These are phyloP conservation scores for Mollisiaceae sp. DNA, from an alignment of 2,329 filamentous ascomycete genomes.

Conservation along the genomic window DNA sequence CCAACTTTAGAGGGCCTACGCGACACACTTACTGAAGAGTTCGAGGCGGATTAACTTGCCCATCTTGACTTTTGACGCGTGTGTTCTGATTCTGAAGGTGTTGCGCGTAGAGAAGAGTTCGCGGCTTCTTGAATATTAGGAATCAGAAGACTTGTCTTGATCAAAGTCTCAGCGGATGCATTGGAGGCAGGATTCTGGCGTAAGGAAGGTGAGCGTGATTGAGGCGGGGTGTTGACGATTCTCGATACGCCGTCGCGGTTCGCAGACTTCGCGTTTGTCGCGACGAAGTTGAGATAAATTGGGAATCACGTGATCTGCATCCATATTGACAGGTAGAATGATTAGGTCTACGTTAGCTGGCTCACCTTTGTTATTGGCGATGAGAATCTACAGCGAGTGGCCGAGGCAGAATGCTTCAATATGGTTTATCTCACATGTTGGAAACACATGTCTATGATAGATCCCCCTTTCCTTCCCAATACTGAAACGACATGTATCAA, in stretches of 20 bases:
- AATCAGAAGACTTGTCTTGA: background rate
- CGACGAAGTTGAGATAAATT: background rate
- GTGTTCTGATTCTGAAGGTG: slow-evolving; percentile 26
- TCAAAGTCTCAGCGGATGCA: background rate
- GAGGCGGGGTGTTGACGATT: slow-evolving; percentile 7
- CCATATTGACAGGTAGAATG: background rate
- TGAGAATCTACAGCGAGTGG: no score
- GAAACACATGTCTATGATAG: no score
- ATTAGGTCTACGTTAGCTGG: no score
- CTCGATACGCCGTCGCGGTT: background rate
- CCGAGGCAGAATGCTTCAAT: no score
- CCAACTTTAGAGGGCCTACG: background rate
- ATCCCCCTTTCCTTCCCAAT: no score
- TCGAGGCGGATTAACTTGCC: slow-evolving; percentile 95
- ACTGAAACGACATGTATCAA: no score
- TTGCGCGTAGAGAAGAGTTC: slow-evolving; percentile 28
- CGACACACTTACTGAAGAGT: slow-evolving; percentile 75
- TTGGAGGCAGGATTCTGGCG: background rate
- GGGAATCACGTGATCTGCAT: background rate
- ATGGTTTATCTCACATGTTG: no score
- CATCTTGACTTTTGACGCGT: slow-evolving; percentile 63
- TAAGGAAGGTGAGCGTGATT: background rate
- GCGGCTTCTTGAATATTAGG: background rate
- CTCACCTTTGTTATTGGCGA: no score
- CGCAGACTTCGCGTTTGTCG: background rate